Evolutionary conservation across 805 yeast genomes (phyloP).

Genomic region (Candida nonsorbophila): DNA sequence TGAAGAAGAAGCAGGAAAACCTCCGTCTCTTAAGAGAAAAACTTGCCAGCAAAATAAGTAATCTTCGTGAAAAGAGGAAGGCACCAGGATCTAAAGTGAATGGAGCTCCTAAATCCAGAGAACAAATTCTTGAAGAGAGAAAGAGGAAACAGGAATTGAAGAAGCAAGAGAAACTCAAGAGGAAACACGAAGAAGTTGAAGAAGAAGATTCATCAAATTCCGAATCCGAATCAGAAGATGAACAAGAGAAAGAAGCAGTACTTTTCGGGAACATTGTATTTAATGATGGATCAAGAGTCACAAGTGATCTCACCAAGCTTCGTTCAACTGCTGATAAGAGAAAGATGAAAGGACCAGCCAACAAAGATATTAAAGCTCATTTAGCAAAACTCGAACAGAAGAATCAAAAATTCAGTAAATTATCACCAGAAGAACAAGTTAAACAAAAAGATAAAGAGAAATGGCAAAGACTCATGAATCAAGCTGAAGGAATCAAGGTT

Average conservation of each 20-base stretch:
- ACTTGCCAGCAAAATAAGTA: slow-evolving; percentile 66
- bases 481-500: slow-evolving; percentile 83
- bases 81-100: slow-evolving; percentile 81
- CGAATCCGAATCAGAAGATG: slow-evolving; percentile 24
- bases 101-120: slow-evolving; percentile 85
- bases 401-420: slow-evolving; percentile 52
- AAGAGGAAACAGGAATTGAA: slow-evolving; percentile 41
- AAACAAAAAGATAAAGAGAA: slow-evolving; percentile 64
- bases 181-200: slow-evolving; percentile 40
- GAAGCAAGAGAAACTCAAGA: slow-evolving; percentile 38
- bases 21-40: slow-evolving; percentile 71
- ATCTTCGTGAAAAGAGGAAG: slow-evolving; percentile 72
- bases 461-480: slow-evolving; percentile 82
- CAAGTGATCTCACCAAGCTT: slow-evolving; percentile 60
- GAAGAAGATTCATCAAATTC: slow-evolving; percentile 26
- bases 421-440: slow-evolving; percentile 59
- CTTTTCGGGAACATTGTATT: slow-evolving; percentile 80
- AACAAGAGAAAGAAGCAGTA: slow-evolving; percentile 33
- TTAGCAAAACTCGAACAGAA: slow-evolving; percentile 69
- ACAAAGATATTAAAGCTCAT: slow-evolving; percentile 81
- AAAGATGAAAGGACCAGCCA: slow-evolving; percentile 78
- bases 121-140: slow-evolving; percentile 68
- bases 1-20: slow-evolving; percentile 45
- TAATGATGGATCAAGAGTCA: slow-evolving; percentile 72
- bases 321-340: slow-evolving; percentile 44